Evolutionary conservation across 2,329 filamentous ascomycete genomes (phyloP), one percentile per base, ranked within the genome.

Genomic region (Ophiocordyceps australis): DNA sequence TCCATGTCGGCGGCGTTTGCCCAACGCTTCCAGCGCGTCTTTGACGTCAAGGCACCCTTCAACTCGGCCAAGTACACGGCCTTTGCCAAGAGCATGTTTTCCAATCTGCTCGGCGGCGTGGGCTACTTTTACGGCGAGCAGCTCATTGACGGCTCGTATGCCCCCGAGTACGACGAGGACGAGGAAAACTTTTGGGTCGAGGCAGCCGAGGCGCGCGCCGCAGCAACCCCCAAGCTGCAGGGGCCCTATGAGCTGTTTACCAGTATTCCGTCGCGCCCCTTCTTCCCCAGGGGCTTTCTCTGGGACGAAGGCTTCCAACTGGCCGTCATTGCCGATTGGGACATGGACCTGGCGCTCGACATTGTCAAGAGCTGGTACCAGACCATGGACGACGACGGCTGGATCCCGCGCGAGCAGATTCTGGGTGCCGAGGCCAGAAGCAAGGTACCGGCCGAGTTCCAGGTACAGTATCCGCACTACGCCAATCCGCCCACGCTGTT

Each of bases 221-320:
- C 72, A 31, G 73, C 69, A 28, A 53, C 69, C 34, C 73, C 83
- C 35, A 59, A 70, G 31, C 52, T 75, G 1, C 83, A 91, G 42
- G 81, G 81, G 0, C 82, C 86, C 2, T 80, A 75, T 28, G 81
- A 93, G 47, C 66, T 98, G 3, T 95, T 85, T 46, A 91, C 85
- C 6, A 81, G 74, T 39, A 75, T 95, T 29, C 89, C 89, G 0
- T 95, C 86, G 7, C 65, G 89, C 5, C 80, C 89, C 0, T 98
- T 98, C 58, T 98, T 98, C 53, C 89, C 89, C 2, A 68, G 89
- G 32, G 89, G 89, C 1, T 98, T 98, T 47, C 62, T 95, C 4
- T 98, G 89, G 89, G 89, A 98, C 40, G 89, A 98, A 49, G 89
- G 89, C 1, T 98, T 95, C 52, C 89, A 98, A 43, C 59, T 98